Evolutionary conservation across 257 asterid genomes (phyloP), one percentile per base, ranked within the genome.

Genomic region (Knoxia roxburghii): DNA sequence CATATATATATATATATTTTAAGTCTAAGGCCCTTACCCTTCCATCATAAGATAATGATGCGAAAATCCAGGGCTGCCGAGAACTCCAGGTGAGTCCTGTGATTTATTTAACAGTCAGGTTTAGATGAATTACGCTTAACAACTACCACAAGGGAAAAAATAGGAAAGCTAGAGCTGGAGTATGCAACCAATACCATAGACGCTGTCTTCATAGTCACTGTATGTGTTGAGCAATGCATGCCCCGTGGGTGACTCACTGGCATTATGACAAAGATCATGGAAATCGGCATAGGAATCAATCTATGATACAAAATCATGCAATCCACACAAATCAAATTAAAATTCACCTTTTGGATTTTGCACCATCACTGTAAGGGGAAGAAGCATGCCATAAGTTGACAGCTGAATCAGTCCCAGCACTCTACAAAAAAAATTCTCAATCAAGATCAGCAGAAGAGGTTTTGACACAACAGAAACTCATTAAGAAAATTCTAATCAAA

Each of bases 391-490:
- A 94, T 74, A 94, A 76, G 82, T 87, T 90, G 75, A 94, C 96
- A 74, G 95, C 91, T 27, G 99, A 87, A 64, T 94, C 99, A 49
- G 97, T 94, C 77, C 99, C 99, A 79, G 93, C 89, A 82, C 97
- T 94, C 97, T 94, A 82, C 83, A 82, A 76, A 76, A 71, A 56
- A 37, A 37, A 37, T 3, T 37, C 41, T 4, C 41, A 37, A 37
- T 3, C 41, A 37, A 37, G 9, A 37, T 37, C 49, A 37, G 12
- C 43, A 45, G 12, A 20, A 23, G 21, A 58, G 26, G 10, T 55
- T 55, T 8, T 26, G 37, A 18, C 20, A 27, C 15, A 55, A 43
- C 12, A 43, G 11, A 8, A 43, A 11, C 2, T 43, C 45, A 39
- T 39, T 39, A 39, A 53, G 20, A 43, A 1, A 11, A 43, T 11